These are phyloP conservation scores for Phoenix roebelenii DNA, from an alignment of 176 grass and related monocot species.

Conservation along the genomic window DNA sequence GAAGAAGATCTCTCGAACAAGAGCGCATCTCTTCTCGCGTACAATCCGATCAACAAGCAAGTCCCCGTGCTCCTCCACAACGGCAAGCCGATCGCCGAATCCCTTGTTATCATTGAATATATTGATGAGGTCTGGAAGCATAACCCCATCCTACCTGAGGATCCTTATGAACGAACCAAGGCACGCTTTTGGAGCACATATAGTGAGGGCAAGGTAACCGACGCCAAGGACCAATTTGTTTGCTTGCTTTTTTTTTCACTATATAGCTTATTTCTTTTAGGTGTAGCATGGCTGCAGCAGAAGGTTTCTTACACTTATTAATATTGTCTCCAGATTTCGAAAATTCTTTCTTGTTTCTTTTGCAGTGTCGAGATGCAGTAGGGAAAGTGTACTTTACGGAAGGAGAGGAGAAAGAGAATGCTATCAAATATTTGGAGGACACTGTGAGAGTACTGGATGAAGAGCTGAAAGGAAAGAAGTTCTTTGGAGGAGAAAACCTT, in stretches of 20 bases:
- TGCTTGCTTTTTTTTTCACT: too few species aligned
- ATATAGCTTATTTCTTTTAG: too few species aligned
- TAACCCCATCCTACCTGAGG: not conserved
- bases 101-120: slow-evolving; percentile 9
- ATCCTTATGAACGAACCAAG: slow-evolving; percentile 1
- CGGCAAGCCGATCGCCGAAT: slow-evolving; percentile 1
- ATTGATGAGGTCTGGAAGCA: slow-evolving; percentile 8
- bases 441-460: slow-evolving; percentile 23
- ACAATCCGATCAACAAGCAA: slow-evolving; percentile 8
- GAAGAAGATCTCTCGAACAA: slow-evolving; percentile 12
- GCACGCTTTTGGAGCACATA: slow-evolving; percentile 8
- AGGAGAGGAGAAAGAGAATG: slow-evolving; percentile 25
- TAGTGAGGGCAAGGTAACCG: not conserved
- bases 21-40: not conserved
- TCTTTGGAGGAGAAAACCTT: too few species aligned
- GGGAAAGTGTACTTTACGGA: slow-evolving; percentile 22
- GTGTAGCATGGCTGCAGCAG: too few species aligned
- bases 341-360: not conserved
- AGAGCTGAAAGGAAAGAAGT: slow-evolving; percentile 17
- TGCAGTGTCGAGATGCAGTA: slow-evolving; percentile 27
- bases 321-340: not conserved
- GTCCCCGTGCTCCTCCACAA: slow-evolving; percentile 7
- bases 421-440: slow-evolving; percentile 16
- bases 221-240: too few species aligned
- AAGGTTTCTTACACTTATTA: too few species aligned